Base-by-base conservation (phyloP, 2,329 filamentous ascomycete genomes). In the Decorospora gaudefroyi region DNA sequence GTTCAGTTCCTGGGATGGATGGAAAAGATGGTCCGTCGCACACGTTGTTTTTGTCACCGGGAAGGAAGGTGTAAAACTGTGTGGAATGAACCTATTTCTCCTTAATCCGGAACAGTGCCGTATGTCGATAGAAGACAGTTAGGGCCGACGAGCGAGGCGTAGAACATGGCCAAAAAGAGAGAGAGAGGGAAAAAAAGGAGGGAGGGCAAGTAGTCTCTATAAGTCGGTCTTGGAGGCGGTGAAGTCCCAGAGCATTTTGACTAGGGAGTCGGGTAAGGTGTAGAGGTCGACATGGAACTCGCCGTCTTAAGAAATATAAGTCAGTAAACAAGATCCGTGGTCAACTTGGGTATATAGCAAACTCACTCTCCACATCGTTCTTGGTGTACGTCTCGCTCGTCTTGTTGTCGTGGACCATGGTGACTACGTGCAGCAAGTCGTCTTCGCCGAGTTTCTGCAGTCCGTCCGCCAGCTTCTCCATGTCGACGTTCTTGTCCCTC, bases 271-370 rank as follows among this genome's bases (percentile, higher is more conserved):
- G 1, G 93, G 91, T 54, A 99, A 83, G n/a, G 93, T 97, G 75
- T 96, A 97, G 46, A 99, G 80, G 67, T 99, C 93, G 59, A 99
- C 92, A 49, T 96, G 93, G 76, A 99, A 99, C 74, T 99, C 93
- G 65, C 93, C 93, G 65, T 91, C 90, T 88, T n/a, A n/a, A n/a
- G n/a, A n/a, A n/a, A n/a, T n/a, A n/a, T n/a, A n/a, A n/a, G n/a
- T n/a, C n/a, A n/a, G n/a, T n/a, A n/a, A n/a, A n/a, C n/a, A n/a
- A n/a, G n/a, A n/a, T n/a, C n/a, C n/a, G n/a, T n/a, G n/a, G n/a
- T n/a, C n/a, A n/a, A n/a, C n/a, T n/a, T n/a, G n/a, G n/a, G n/a
- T n/a, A n/a, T n/a, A n/a, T n/a, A n/a, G n/a, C n/a, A 16, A 39
- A 80, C 86, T 75, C 76, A 95, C 90, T 87, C 65, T 99, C 93